Percentiles rank a stretch among this genome's conserved stretches.
These are phyloP conservation scores for Amanita pseudoporphyria DNA, from an alignment of 768 basidiomycete species.

Conservation along the genomic window DNA sequence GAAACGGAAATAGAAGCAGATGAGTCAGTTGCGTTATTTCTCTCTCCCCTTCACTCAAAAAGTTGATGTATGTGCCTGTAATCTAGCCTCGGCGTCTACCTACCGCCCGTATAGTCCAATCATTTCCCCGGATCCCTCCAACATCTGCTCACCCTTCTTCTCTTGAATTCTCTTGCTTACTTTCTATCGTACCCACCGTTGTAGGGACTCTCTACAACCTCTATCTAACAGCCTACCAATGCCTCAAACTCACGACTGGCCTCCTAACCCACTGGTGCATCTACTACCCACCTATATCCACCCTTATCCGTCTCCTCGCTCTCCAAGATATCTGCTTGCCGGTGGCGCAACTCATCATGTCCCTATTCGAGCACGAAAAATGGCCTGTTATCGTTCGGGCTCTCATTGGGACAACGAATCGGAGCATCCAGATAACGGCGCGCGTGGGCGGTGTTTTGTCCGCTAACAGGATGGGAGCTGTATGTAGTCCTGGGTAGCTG, in stretches of 20 bases:
- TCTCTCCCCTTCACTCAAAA: too few relatives aligned
- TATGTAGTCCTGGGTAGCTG: too few relatives aligned
- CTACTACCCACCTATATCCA: slow-evolving; percentile 83
- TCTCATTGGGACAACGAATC: slow-evolving; percentile 71
- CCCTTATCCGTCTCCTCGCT: slow-evolving; percentile 85
- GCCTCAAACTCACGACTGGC: slow-evolving; percentile 79
- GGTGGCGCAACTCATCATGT: slow-evolving; percentile 77
- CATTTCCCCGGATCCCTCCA: slow-evolving; percentile 39
- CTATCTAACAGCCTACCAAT: slow-evolving; percentile 66
- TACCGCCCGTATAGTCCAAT: slow-evolving; percentile 54
- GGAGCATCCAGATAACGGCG: slow-evolving; percentile 63
- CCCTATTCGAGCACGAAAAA: slow-evolving; percentile 53
- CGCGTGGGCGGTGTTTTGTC: slow-evolving; percentile 8
- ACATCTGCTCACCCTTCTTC: slow-evolving; percentile 40
- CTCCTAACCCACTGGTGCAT: slow-evolving; percentile 83
- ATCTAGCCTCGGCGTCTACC: slow-evolving; percentile 55
- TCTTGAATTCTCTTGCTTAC: slow-evolving; percentile 64
- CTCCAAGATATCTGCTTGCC: slow-evolving; percentile 95
- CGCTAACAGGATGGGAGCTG: too few relatives aligned
- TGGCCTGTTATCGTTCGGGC: slow-evolving; percentile 86
- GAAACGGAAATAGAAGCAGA: slow-evolving; percentile 77
- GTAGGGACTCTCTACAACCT: too few relatives aligned
- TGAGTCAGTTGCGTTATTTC: slow-evolving; percentile 31
- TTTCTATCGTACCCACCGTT: slow-evolving; percentile 64
- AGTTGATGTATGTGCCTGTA: too few relatives aligned